These are phyloP conservation scores for Euphorbia lathyris DNA, from an alignment of 345 rosid species.

Conservation along the genomic window DNA sequence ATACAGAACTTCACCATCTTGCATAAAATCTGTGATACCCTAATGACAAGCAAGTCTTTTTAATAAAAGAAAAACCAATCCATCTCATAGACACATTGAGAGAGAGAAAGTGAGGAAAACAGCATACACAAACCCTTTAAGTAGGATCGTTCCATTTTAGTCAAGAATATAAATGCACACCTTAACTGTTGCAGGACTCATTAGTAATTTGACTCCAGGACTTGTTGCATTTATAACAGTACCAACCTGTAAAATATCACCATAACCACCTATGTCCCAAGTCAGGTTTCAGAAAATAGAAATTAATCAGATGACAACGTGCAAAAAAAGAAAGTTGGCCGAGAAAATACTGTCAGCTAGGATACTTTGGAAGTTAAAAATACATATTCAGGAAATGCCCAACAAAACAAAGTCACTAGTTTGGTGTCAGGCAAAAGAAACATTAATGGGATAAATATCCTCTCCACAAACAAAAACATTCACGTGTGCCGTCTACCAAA, in stretches of 20 bases:
- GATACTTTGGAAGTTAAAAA: neutral
- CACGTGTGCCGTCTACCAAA: neutral
- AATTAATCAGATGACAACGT: neutral
- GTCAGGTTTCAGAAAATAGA: neutral
- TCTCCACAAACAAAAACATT: neutral
- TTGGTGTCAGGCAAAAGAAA: neutral
- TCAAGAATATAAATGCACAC: conserved; percentile 23
- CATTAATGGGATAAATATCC: neutral
- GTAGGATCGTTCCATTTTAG: neutral
- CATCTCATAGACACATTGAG: neutral
- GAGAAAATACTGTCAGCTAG: neutral
- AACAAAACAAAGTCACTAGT: neutral
- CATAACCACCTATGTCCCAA: neutral
- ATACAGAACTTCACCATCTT: conserved; percentile 36
- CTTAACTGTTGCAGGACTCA: conserved; percentile 55
- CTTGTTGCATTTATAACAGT: conserved; percentile 43
- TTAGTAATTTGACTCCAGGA: conserved; percentile 55
- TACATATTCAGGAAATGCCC: neutral
- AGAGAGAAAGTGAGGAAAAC: neutral
- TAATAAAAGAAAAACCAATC: conserved; percentile 4
- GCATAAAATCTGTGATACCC: conserved; percentile 40
- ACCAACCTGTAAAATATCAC: conserved; percentile 41
- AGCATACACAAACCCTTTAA: neutral
- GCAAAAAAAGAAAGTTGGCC: neutral
- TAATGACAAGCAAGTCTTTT: conserved; percentile 20